Percentiles rank a stretch among this genome's conserved stretches.
Conservation (phyloP, 208 protist genomes). For the Wallacemonas sp. region DNA sequence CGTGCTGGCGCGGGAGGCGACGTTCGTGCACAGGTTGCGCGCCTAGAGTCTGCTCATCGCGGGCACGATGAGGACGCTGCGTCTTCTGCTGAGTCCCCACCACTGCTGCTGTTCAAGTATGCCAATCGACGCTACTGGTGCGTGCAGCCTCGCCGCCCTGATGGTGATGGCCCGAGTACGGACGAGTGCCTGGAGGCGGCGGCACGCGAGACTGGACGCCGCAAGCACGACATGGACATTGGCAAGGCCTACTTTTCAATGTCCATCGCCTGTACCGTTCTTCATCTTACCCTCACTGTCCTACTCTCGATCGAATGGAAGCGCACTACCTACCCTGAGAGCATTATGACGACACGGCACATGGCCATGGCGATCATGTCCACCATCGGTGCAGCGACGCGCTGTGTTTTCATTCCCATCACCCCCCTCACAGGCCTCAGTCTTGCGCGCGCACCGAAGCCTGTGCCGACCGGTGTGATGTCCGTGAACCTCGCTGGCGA, state of each 20-base stretch:
- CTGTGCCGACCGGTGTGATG: conserved; percentile 4
- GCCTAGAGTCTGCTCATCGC: too few species aligned
- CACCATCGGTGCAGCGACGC: background rate
- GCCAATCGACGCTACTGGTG: background rate
- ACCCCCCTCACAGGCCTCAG: background rate
- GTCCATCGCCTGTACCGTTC: background rate
- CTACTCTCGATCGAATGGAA: background rate
- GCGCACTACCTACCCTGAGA: background rate
- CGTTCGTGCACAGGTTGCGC: conserved; percentile 1
- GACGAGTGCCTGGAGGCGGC: background rate
- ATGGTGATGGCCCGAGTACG: background rate
- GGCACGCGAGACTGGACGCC: background rate
- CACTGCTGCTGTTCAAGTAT: conserved; percentile 1
- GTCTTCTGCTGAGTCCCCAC: too few species aligned
- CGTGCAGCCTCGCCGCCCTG: background rate
- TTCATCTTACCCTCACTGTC: background rate
- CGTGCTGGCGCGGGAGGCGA: conserved; percentile 3
- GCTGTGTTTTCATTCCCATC: background rate
- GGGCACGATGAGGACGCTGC: too few species aligned
- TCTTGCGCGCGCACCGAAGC: background rate
- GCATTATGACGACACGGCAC: background rate
- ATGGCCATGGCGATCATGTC: background rate
- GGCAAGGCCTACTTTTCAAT: conserved; percentile 11
- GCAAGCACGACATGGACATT: background rate
- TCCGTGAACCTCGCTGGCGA: background rate